Conservation (phyloP, 257 asterid species). For the Eustoma russellianum region DNA sequence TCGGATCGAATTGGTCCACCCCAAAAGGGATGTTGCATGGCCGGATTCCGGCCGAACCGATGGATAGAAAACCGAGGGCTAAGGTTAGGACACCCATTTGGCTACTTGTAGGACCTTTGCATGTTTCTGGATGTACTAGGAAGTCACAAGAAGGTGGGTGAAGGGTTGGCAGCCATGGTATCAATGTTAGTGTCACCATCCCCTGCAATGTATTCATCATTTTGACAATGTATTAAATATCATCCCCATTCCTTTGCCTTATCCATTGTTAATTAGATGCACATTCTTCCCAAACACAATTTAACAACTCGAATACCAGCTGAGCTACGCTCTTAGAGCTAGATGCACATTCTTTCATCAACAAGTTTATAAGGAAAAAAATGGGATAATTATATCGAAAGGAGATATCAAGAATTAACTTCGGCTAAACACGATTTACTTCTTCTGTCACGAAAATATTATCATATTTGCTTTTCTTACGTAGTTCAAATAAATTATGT, state of each 20-base stretch:
- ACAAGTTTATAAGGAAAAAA: neutral
- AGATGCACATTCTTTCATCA: neutral
- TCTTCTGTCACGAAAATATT: too few species aligned
- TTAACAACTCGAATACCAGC: too few species aligned
- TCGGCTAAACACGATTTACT: too few species aligned
- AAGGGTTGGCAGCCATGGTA: slow-evolving; percentile 51
- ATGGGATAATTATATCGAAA: too few species aligned
- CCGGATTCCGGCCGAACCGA: slow-evolving; percentile 72
- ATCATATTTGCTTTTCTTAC: too few species aligned
- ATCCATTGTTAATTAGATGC: neutral
- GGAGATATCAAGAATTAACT: too few species aligned
- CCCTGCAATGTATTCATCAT: slow-evolving; percentile 38
- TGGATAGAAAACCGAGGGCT: slow-evolving; percentile 36
- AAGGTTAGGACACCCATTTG: slow-evolving; percentile 43
- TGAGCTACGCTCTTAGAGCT: neutral
- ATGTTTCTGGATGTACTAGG: slow-evolving; percentile 11
- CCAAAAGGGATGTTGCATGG: slow-evolving; percentile 94
- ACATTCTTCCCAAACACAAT: neutral
- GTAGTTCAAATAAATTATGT: too few species aligned
- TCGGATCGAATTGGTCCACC: slow-evolving; percentile 71
- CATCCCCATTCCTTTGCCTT: neutral
- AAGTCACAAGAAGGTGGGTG: slow-evolving; percentile 63
- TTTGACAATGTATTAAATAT: neutral
- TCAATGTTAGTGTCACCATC: slow-evolving; percentile 60
- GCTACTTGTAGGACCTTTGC: slow-evolving; percentile 45